Percentiles rank a stretch among this genome's conserved stretches.
phyloP scores from a whole-genome alignment of 75 land plant species.

The Cryptomeria japonica region DNA sequence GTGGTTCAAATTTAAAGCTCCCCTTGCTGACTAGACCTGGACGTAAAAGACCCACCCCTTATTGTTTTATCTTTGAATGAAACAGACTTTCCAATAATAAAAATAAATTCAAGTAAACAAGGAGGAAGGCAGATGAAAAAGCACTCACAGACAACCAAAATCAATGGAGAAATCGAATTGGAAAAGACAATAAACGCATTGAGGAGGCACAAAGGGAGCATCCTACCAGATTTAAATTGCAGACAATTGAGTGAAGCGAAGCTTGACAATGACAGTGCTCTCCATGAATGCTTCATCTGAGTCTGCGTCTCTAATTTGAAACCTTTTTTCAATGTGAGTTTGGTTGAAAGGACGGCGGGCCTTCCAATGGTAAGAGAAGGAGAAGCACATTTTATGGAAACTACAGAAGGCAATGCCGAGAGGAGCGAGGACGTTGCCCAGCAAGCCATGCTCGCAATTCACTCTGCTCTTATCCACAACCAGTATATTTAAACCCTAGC shows the following conservation, averaged over 20 bases:
- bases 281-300: background rate
- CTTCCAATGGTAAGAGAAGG: background rate
- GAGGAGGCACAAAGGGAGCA: background rate
- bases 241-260: background rate
- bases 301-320: background rate
- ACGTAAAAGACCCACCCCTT: too few relatives aligned
- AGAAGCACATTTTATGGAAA: too few relatives aligned
- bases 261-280: background rate
- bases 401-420: background rate
- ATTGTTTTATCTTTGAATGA: too few relatives aligned
- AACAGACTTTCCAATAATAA: background rate
- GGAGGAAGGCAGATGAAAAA: background rate
- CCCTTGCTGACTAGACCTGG: too few relatives aligned
- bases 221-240: background rate
- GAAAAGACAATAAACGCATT: background rate
- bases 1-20: too few relatives aligned
- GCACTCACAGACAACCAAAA: background rate
- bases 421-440: background rate
- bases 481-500: background rate
- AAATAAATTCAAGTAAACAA: background rate
- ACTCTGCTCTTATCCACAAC: background rate
- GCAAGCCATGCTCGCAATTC: background rate
- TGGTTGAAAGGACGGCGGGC: background rate
- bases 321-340: background rate
- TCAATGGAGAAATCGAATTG: background rate